Conservation (phyloP, 1,284 basidiomycete genomes). For the Cryptococcus deneoformans region DNA sequence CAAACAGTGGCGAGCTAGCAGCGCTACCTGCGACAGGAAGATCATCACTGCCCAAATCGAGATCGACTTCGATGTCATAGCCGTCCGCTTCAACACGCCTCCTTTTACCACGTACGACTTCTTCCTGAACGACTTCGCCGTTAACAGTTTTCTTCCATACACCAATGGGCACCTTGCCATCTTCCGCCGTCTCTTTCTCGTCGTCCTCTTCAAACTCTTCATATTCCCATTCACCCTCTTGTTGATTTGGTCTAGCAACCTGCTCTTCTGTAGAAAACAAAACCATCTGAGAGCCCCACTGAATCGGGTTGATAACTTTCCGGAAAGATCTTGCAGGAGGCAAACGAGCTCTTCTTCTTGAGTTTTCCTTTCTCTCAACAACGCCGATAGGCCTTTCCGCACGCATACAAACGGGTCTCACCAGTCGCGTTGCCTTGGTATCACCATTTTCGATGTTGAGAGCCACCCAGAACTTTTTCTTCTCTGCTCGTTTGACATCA, state of each 20-base stretch:
- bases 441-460: not conserved
- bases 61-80: conserved; percentile 5
- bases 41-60: not conserved
- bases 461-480: conserved; percentile 1
- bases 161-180: conserved; percentile 8
- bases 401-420: not conserved
- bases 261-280: conserved; percentile 6
- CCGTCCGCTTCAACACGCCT: conserved; percentile 10
- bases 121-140: conserved; percentile 17
- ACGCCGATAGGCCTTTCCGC: not conserved
- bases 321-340: conserved; percentile 21
- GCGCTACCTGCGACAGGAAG: not conserved
- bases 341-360: conserved; percentile 7
- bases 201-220: conserved; percentile 31
- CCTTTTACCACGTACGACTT: conserved; percentile 23
- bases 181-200: conserved; percentile 18
- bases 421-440: not conserved
- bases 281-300: conserved; percentile 20
- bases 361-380: conserved; percentile 14
- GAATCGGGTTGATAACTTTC: conserved; percentile 34
- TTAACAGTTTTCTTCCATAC: conserved; percentile 10
- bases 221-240: conserved; percentile 23
- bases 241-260: conserved; percentile 4
- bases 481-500: not conserved
- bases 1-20: conserved; percentile 16